Base-by-base conservation (phyloP, 1,284 basidiomycete genomes). In the Schizophyllum commune region DNA sequence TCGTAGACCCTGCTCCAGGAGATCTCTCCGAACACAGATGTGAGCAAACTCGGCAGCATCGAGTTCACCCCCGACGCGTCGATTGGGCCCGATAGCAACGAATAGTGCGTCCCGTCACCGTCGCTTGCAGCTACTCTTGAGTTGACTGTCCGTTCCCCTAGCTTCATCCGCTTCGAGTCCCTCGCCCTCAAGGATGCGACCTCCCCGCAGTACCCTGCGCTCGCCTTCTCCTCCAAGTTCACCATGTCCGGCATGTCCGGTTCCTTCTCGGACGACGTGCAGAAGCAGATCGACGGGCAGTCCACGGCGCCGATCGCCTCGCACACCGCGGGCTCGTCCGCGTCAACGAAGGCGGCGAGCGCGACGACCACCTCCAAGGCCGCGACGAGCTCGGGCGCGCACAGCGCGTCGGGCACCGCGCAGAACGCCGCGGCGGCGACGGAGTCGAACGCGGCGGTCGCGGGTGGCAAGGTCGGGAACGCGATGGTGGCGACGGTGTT, bases 171-270 rank as follows among this genome's bases (percentile, higher is more conserved):
- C 60, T 77, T 90, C 71, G 81, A 87, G 62, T 90, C 91, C 0
- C 63, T 79, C 52, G 68, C 39, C 62, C 67, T 82, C 58, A 85
- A 79, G 71, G 82, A 88, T 71, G 58, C 82, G 32, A 68, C 68
- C 1, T 72, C 79, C 62, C 73, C 85, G 17, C 75, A 81, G 58
- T 87, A 77, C 73, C 82, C 79, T 2, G 83, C 82, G 60, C 77
- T 88, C 65, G 84, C 90, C 1, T 95, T 93, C 80, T 92, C 91
- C n/a, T 82, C 92, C 62, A 85, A 85, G 68, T 95, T 93, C 78
- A 73, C 87, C 6, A 64, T 92, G 69, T 68, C 70, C 8, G 74
- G 78, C 62, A 91, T 91, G 89, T 78, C 75, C 13, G 90, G 89
- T 55, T 68, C 68, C 0, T 91, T 91, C 76, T 84, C 77, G 70